Evolutionary conservation across 306 rosid species (phyloP).

Genomic region (Malus sieversii): DNA sequence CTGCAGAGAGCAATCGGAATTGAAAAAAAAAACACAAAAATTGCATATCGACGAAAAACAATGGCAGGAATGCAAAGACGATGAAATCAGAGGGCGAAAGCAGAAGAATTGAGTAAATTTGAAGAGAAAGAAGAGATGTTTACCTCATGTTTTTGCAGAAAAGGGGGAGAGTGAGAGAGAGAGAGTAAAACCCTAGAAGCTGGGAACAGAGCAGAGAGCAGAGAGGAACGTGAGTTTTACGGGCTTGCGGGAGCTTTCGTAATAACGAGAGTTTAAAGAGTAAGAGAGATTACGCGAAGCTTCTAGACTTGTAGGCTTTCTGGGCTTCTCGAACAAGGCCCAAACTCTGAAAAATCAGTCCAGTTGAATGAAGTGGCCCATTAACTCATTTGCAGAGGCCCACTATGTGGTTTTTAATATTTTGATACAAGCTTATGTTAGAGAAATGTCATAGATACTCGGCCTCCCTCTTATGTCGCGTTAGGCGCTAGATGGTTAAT

Average conservation of each 20-base stretch:
- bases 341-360: background rate
- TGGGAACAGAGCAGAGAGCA: background rate
- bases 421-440: no score
- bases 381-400: background rate
- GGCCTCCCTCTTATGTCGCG: no score
- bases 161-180: background rate
- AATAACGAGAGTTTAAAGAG: background rate
- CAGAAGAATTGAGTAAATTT: background rate
- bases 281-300: background rate
- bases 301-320: background rate
- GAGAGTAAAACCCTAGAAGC: conserved; percentile 6
- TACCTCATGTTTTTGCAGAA: conserved; percentile 3
- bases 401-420: background rate
- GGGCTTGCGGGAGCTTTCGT: background rate
- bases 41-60: background rate
- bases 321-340: background rate
- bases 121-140: background rate
- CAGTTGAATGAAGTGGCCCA: background rate
- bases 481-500: fast-evolving
- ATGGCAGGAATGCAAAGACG: background rate
- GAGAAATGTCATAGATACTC: no score
- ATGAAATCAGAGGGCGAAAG: background rate
- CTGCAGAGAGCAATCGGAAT: background rate
- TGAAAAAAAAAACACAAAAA: background rate
- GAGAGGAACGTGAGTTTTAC: background rate